These are phyloP conservation scores for Penicillium manginii DNA, from an alignment of 495 filamentous ascomycete genomes.

Conservation along the genomic window DNA sequence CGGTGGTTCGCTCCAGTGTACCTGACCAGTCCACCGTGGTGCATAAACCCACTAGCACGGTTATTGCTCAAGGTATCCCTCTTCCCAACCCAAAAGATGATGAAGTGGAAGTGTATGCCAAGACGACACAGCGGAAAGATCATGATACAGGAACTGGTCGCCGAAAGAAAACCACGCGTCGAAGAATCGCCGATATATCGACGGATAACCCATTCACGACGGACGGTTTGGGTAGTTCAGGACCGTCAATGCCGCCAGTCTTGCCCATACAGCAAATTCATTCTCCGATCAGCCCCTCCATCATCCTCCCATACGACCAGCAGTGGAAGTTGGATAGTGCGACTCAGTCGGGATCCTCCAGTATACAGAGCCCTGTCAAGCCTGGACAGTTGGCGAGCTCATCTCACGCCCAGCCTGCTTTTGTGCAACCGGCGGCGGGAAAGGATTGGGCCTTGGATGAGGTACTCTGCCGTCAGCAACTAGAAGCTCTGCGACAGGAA, in stretches of 20 bases:
- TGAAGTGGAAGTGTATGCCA: conserved; percentile 56
- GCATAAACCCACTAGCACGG: conserved; percentile 51
- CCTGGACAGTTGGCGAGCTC: conserved; percentile 21
- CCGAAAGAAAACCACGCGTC: conserved; percentile 60
- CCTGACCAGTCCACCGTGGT: conserved; percentile 61
- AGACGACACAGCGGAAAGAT: conserved; percentile 39
- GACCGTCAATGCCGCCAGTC: conserved; percentile 32
- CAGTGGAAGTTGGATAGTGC: conserved; percentile 43
- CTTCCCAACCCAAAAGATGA: conserved; percentile 48
- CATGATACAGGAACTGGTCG: conserved; percentile 42
- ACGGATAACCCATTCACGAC: conserved; percentile 55
- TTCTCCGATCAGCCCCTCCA: conserved; percentile 33
- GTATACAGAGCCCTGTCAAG: conserved; percentile 29
- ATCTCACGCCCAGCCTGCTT: conserved; percentile 17
- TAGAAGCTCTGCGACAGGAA: conserved; percentile 82
- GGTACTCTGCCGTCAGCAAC: conserved; percentile 80
- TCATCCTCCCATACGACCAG: conserved; percentile 36
- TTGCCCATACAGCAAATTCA: conserved; percentile 39
- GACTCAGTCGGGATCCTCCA: conserved; percentile 36
- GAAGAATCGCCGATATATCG: conserved; percentile 84
- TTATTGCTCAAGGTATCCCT: conserved; percentile 15
- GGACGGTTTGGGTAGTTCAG: conserved; percentile 38
- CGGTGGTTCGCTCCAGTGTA: conserved; percentile 71
- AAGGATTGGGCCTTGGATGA: conserved; percentile 68
- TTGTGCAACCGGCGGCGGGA: conserved; percentile 23